Evolutionary conservation across 805 yeast species (phyloP), one percentile per base, ranked within the genome.

Genomic region (Wickerhamiella spandovensis): DNA sequence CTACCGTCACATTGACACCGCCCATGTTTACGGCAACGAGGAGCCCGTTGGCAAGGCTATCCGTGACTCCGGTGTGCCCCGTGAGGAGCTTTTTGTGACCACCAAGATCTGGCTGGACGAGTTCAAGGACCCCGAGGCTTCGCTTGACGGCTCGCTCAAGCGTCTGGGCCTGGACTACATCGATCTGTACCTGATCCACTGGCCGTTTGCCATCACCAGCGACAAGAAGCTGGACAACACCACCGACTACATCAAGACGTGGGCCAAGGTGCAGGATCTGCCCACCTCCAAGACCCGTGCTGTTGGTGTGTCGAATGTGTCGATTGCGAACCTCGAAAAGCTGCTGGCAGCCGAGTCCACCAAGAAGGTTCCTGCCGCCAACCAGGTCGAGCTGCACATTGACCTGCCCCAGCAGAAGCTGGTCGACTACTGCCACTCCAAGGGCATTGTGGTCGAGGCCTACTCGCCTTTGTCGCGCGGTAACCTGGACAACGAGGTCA

Each of bases 331-430:
- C 56, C 61, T 82, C 54, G 67, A 73, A 52, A 71, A 66, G 47
- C 67, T 84, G 52, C 69, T 82, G 48, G 53, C 51, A n/a, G 54
- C 53, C n/a, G 51, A 59, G 32, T 52, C 57, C 25, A 60, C 65
- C 45, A 58, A 53, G 57, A 52, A 76, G 47, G 73, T 71, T 30
- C 95, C 95, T 5, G 87, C 77, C 12, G 77, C 72, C 42, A 78
- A 81, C 67, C 95, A 86, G 70, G 72, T 84, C 53, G 95, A 86
- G 69, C 67, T 78, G 38, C 94, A 85, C 65, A 87, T 89, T 45
- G 73, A 73, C 54, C 70, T 82, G 51, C 84, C 84, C 44, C 89
- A 84, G 64, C 68, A 64, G 8, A 78, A 79, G 55, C 69, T 84
- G 56, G 59, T 74, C 43, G 72, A 75, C 35, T 81, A 61, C 65